phyloP scores from a whole-genome alignment of 2,329 filamentous ascomycete species.

The Trichoderma polysporum region DNA sequence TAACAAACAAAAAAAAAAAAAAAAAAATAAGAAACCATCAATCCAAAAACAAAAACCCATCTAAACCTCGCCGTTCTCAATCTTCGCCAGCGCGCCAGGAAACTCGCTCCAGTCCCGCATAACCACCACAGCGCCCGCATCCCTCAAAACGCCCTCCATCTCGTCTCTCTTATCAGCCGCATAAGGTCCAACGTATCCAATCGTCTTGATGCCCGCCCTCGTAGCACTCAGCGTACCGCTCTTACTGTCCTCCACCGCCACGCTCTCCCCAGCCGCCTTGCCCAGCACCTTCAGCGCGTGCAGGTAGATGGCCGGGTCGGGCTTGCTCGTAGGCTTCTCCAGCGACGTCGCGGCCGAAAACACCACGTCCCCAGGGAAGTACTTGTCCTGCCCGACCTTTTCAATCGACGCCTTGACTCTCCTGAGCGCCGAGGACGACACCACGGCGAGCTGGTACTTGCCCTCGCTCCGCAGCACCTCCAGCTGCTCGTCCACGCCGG shows the following conservation, averaged over 20 bases:
- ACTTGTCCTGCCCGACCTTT: slow-evolving; percentile 77
- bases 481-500: slow-evolving; percentile 66
- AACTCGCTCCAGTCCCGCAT: slow-evolving; percentile 63
- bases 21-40: neutral
- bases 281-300: slow-evolving; percentile 72
- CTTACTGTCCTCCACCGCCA: slow-evolving; percentile 88
- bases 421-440: slow-evolving; percentile 75
- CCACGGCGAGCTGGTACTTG: slow-evolving; percentile 74
- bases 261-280: slow-evolving; percentile 67
- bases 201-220: slow-evolving; percentile 74
- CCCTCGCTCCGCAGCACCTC: slow-evolving; percentile 59
- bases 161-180: slow-evolving; percentile 58
- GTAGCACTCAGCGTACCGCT: slow-evolving; percentile 73
- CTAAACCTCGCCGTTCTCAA: slow-evolving; percentile 43
- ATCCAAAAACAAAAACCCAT: neutral
- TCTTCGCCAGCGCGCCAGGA: slow-evolving; percentile 45
- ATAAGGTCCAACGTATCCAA: slow-evolving; percentile 86
- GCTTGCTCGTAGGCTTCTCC: slow-evolving; percentile 79
- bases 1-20: neutral
- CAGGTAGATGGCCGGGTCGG: slow-evolving; percentile 85
- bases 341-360: slow-evolving; percentile 82
- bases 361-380: slow-evolving; percentile 71
- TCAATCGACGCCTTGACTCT: slow-evolving; percentile 75
- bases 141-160: slow-evolving; percentile 62
- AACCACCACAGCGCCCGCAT: slow-evolving; percentile 62